A percentile compares a stretch with the other conserved stretches of the same genome.
Evolutionary conservation across 306 rosid genomes (phyloP).

Genomic region (Inga leiocalycina): DNA sequence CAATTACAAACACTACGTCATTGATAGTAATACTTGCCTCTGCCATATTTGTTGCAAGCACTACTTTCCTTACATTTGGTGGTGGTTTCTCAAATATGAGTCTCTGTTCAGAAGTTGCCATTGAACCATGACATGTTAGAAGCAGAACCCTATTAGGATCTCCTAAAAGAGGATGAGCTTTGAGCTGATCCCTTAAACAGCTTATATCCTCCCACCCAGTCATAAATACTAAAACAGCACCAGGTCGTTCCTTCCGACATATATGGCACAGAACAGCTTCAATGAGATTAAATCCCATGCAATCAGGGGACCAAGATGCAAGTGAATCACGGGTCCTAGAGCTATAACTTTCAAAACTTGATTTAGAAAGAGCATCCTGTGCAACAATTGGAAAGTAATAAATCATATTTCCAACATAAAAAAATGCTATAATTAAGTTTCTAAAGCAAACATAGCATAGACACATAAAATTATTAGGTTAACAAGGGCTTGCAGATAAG

Average conservation of each 20-base stretch:
- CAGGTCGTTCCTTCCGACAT: constrained; percentile 92
- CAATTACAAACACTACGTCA: constrained; percentile 89
- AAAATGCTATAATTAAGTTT: constrained; percentile 7
- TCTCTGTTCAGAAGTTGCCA: constrained; percentile 98
- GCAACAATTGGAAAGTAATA: constrained; percentile 37
- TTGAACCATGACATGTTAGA: constrained; percentile 94
- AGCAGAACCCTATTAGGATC: constrained; percentile 95
- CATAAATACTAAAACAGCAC: constrained; percentile 94
- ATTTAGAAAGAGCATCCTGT: constrained; percentile 88
- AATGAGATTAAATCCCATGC: constrained; percentile 93
- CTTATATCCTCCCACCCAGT: constrained; percentile 99
- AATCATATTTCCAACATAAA: constrained; percentile 21
- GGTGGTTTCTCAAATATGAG: constrained; percentile 88
- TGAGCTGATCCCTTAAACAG: constrained; percentile 89
- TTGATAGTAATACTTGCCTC: constrained; percentile 98
- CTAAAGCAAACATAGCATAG: constrained; percentile 13
- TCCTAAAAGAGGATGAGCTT: constrained; percentile 94
- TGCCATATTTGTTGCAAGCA: constrained; percentile 98
- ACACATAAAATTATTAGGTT: constrained; percentile 1
- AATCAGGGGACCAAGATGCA: constrained; percentile 85
- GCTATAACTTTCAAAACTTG: constrained; percentile 82
- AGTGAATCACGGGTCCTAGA: constrained; percentile 81
- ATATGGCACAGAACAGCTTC: constrained; percentile 96
- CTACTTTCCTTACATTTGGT: constrained; percentile 84
- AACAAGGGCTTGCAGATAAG: constrained; percentile 14